Evolutionary conservation across 305 asterid species (phyloP).

Genomic region (Salvia sclarea): DNA sequence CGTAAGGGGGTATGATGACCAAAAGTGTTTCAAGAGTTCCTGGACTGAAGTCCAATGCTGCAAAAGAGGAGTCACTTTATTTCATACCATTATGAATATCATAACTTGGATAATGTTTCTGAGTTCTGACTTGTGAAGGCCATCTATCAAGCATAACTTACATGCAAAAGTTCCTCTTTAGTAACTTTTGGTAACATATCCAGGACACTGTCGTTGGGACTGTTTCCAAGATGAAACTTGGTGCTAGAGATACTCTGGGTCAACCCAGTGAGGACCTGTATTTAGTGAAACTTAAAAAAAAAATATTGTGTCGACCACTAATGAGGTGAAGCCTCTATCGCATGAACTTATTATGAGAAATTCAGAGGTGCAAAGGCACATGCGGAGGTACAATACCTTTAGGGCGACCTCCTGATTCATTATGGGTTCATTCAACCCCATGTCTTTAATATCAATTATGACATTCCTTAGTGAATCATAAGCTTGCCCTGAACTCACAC

Average conservation of each 20-base stretch:
- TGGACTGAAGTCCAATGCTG: conserved; percentile 93
- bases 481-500: conserved; percentile 61
- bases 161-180: conserved; percentile 76
- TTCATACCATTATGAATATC: conserved; percentile 16
- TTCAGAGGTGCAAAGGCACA: conserved; percentile 18
- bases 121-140: conserved; percentile 1
- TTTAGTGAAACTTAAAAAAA: conserved; percentile 20
- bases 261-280: conserved; percentile 74
- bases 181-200: conserved; percentile 75
- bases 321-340: conserved; percentile 18
- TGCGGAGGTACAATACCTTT: conserved; percentile 54
- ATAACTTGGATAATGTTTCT: conserved; percentile 12
- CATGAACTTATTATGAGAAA: conserved; percentile 18
- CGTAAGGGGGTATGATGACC: conserved; percentile 97
- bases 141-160: conserved; percentile 44
- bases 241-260: conserved; percentile 86
- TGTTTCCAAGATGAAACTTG: conserved; percentile 82
- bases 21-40: conserved; percentile 90
- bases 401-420: conserved; percentile 70
- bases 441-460: conserved; percentile 54
- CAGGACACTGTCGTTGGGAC: conserved; percentile 73
- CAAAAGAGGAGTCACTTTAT: conserved; percentile 30
- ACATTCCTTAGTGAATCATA: conserved; percentile 60
- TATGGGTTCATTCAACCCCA: conserved; percentile 69
- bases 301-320: conserved; percentile 27